Evolutionary conservation across 1,284 basidiomycete species (phyloP), one percentile per base, ranked within the genome.

Genomic region (Rhodofomes roseus): DNA sequence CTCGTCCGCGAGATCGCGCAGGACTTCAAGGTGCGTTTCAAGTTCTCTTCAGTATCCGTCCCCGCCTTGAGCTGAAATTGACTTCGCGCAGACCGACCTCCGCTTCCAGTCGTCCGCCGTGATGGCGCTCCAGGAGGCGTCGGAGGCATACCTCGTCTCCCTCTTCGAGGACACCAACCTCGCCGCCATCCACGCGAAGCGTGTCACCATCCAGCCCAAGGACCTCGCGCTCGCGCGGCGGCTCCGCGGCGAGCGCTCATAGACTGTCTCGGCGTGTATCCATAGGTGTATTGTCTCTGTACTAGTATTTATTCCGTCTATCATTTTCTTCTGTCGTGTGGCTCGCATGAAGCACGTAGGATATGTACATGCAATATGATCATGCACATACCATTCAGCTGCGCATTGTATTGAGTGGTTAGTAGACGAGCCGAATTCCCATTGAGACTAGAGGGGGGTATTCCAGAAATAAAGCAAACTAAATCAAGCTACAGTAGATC

Each of bases 71-170:
- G 75, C 74, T 78, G 62, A 76, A 36, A 36, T 36, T 12, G 12
- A 7, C 34, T 6, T 6, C 7, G 12, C 34, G 6, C 50, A 92
- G 89, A 92, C 90, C 66, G 89, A 91, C 67, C 74, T 88, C 58
- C 84, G 86, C 60, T 89, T 89, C 83, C 86, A 89, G 77, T 90
- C 84, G 36, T 89, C 84, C 59, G 90, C 85, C 67, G 87, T 92
- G 58, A 79, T 82, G 78, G 88, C 88, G 5, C 79, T 92, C 62
- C 90, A 91, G 75, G 88, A 92, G 74, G 88, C 90, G 1, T 82
- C 86, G 36, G 89, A 92, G 77, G 80, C 81, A 2, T 92, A 92
- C 79, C 87, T 91, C 65, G 90, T 93, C 70, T 89, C 87, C 27
- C 77, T 93, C 66, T 92, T 92, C 68, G 83, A 87, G 63, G 84